Evolutionary conservation across 257 asterid genomes (phyloP).

Genomic region (Jacaranda mimosifolia): DNA sequence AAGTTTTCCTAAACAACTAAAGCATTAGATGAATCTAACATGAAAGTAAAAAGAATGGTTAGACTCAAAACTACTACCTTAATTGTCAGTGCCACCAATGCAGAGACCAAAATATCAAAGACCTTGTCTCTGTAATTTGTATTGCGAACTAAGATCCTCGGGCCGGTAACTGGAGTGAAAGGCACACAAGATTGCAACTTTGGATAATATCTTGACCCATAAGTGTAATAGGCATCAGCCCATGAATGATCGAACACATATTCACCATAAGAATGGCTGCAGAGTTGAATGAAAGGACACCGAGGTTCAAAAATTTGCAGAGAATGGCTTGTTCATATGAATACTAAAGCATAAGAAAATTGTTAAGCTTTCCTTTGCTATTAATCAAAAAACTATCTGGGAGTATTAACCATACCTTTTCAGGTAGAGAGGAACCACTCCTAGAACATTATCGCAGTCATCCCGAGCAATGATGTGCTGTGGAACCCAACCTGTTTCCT

Average conservation of each 20-base stretch:
- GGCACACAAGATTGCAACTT: constrained; percentile 91
- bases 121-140: constrained; percentile 72
- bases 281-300: constrained; percentile 41
- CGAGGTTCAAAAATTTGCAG: constrained; percentile 30
- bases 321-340: constrained; percentile 13
- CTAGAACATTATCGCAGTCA: constrained; percentile 66
- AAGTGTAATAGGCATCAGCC: constrained; percentile 94
- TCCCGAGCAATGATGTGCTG: constrained; percentile 88
- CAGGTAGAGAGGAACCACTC: constrained; percentile 93
- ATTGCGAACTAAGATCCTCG: constrained; percentile 87
- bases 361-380: not conserved
- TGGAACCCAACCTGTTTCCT: constrained; percentile 97
- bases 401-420: constrained; percentile 69
- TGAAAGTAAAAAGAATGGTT: constrained; percentile 17
- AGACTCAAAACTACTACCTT: constrained; percentile 61
- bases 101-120: constrained; percentile 87
- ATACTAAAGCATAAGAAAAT: not conserved
- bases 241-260: constrained; percentile 98
- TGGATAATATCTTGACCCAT: constrained; percentile 93
- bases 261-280: constrained; percentile 99
- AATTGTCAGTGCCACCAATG: constrained; percentile 77
- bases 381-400: not conserved
- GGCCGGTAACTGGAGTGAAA: constrained; percentile 95
- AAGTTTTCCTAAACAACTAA: constrained; percentile 13
- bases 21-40: constrained; percentile 21